Conservation (phyloP, 208 protist genomes). For the Acanthamoeba culbertsoni region DNA sequence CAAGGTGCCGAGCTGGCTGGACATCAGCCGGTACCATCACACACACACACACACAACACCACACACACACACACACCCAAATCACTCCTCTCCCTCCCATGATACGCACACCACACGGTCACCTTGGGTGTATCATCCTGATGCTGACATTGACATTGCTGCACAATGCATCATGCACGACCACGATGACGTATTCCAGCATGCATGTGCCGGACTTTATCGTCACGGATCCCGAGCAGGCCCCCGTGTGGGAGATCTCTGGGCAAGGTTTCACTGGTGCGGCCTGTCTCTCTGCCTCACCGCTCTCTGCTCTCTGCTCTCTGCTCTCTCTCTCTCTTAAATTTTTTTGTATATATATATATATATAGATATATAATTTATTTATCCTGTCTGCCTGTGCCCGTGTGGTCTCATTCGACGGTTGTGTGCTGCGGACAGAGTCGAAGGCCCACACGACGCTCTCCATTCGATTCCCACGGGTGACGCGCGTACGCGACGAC, state of each 20-base stretch:
- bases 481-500: constrained; percentile 82
- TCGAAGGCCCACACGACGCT: constrained; percentile 64
- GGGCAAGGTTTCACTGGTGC: constrained; percentile 81
- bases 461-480: constrained; percentile 86
- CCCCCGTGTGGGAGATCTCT: constrained; percentile 86
- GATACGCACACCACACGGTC: no score
- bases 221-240: constrained; percentile 75
- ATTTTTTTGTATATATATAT: not conserved
- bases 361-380: not conserved
- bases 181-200: no score
- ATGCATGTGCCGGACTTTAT: constrained; percentile 82
- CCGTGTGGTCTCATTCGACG: constrained; percentile 41
- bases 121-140: no score
- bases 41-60: no score
- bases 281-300: no score
- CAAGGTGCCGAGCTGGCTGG: constrained; percentile 79
- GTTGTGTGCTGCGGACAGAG: no score
- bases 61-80: no score
- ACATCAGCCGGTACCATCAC: constrained; percentile 53
- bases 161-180: no score
- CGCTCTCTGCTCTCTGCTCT: not conserved
- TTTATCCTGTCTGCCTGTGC: not conserved
- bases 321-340: not conserved
- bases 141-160: no score
- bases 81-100: no score